Conservation (phyloP, 1,139 yeast species). For the Nakaseomyces bracarensis region DNA sequence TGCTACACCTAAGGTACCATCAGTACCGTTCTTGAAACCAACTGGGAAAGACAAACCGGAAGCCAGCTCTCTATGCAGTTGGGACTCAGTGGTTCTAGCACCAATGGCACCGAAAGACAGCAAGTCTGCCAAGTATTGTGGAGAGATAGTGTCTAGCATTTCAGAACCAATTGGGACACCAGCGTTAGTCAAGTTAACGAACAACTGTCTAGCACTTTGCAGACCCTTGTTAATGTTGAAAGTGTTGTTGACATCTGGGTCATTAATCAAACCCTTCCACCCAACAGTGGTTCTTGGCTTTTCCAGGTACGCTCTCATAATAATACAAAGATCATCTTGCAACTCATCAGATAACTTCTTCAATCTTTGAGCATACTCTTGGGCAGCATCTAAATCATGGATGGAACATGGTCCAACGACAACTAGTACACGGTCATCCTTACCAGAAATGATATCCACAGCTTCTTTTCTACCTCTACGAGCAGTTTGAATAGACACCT, state of each 20-base stretch:
- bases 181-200: slow-evolving; percentile 68
- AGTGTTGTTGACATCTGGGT: slow-evolving; percentile 87
- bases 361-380: slow-evolving; percentile 74
- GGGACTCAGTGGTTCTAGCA: slow-evolving; percentile 98
- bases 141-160: slow-evolving; percentile 96
- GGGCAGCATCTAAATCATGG: slow-evolving; percentile 83
- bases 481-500: slow-evolving; percentile 56
- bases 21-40: slow-evolving; percentile 98
- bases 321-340: slow-evolving; percentile 64
- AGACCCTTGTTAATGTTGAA: slow-evolving; percentile 95
- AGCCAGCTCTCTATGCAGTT: slow-evolving; percentile 92
- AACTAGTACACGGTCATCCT: slow-evolving; percentile 74
- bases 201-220: slow-evolving; percentile 76
- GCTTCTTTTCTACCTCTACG: slow-evolving; percentile 70
- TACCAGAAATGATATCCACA: slow-evolving; percentile 58
- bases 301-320: slow-evolving; percentile 96
- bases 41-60: slow-evolving; percentile 96
- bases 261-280: slow-evolving; percentile 97
- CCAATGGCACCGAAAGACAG: slow-evolving; percentile 96
- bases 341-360: slow-evolving; percentile 61
- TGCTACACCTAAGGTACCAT: slow-evolving; percentile 89
- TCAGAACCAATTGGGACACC: slow-evolving; percentile 90
- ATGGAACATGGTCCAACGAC: slow-evolving; percentile 94
- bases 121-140: slow-evolving; percentile 90
- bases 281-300: slow-evolving; percentile 99